Conservation (phyloP, 768 basidiomycete genomes). For the Harrya chromipes region DNA sequence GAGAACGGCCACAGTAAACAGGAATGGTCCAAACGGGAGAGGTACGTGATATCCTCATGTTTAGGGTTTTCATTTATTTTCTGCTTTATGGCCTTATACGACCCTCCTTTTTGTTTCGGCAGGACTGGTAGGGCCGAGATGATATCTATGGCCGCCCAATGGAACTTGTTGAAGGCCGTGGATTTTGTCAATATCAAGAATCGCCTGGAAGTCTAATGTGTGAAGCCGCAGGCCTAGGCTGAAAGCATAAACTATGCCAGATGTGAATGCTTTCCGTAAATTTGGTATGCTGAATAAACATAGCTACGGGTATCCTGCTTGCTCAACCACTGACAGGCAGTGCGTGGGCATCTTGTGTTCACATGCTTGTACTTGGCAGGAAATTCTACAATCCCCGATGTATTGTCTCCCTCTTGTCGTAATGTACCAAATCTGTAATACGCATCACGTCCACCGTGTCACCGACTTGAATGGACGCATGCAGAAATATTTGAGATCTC, state of each 20-base stretch:
- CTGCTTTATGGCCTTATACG: not conserved
- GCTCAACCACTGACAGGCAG: conserved; percentile 5
- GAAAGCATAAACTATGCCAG: conserved; percentile 21
- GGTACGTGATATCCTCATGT: conserved; percentile 35
- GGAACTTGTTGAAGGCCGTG: conserved; percentile 46
- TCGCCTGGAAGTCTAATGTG: conserved; percentile 49
- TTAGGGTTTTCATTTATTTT: conserved; percentile 2
- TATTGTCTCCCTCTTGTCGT: conserved; percentile 12
- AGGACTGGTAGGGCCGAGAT: conserved; percentile 61
- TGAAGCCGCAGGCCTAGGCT: not conserved
- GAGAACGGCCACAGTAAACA: conserved; percentile 46
- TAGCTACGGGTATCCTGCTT: not conserved
- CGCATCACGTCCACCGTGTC: not conserved
- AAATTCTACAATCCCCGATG: not conserved
- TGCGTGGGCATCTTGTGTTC: conserved; percentile 2
- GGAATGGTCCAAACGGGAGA: conserved; percentile 61
- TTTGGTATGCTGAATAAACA: conserved; percentile 3
- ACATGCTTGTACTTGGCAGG: conserved; percentile 6
- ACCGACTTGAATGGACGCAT: not conserved
- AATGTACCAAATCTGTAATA: conserved; percentile 7
- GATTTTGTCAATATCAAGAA: conserved; percentile 55
- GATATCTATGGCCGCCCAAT: conserved; percentile 43
- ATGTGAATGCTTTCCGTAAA: conserved; percentile 15
- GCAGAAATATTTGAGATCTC: not conserved
- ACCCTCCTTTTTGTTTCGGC: conserved; percentile 7